These are phyloP conservation scores for Candida mesenterica DNA, from an alignment of 1,139 yeast species.

Conservation along the genomic window DNA sequence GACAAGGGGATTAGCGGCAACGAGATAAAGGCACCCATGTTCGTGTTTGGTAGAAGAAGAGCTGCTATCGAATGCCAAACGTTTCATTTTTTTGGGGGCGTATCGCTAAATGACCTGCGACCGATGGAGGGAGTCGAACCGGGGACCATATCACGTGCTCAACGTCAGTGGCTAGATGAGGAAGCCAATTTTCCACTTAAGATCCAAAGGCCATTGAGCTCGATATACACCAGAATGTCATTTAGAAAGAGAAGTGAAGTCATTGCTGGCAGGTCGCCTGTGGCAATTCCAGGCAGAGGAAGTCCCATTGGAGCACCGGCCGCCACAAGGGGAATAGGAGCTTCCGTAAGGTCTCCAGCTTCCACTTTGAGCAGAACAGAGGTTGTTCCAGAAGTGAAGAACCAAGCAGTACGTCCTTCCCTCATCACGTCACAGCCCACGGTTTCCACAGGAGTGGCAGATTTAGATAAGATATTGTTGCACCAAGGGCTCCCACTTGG, in stretches of 20 bases:
- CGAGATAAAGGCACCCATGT: constrained; percentile 85
- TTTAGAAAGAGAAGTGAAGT: constrained; percentile 71
- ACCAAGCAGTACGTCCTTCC: constrained; percentile 74
- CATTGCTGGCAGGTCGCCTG: constrained; percentile 31
- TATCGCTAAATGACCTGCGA: neutral
- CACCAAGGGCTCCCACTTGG: constrained; percentile 91
- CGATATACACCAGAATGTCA: too few relatives aligned
- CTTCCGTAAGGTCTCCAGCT: too few relatives aligned
- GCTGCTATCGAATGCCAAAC: neutral
- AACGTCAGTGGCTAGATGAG: too few relatives aligned
- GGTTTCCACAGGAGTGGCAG: constrained; percentile 73
- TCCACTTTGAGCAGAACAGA: too few relatives aligned
- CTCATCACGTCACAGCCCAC: constrained; percentile 71
- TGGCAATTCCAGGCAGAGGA: constrained; percentile 10
- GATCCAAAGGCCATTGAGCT: too few relatives aligned
- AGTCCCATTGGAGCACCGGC: constrained; percentile 6
- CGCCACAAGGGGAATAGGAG: constrained; percentile 4
- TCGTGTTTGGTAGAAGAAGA: neutral
- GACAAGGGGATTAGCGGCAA: constrained; percentile 66
- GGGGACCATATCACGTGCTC: too few relatives aligned
- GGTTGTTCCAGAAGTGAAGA: constrained; percentile 16
- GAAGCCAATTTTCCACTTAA: too few relatives aligned
- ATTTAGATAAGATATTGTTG: constrained; percentile 68
- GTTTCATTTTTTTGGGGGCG: neutral
- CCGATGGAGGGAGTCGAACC: constrained; percentile 1